Percentiles rank a stretch among this genome's conserved stretches.
Evolutionary conservation across 371 early-diverging fungal species (phyloP).

Genomic region (Lichtheimia corymbifera): DNA sequence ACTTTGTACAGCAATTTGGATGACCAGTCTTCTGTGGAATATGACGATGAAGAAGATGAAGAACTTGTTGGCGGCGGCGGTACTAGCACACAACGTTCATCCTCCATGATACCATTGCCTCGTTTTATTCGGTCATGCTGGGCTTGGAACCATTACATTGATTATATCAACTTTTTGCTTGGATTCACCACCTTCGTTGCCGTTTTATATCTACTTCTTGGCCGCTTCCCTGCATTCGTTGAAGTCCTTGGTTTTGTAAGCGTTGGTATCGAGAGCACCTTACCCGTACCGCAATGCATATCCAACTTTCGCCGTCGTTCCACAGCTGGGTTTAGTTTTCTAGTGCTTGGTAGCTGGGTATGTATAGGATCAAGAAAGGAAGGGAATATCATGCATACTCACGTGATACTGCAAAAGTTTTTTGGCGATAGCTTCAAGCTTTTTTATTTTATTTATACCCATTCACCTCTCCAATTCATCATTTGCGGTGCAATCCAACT

Average conservation of each 20-base stretch:
- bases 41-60: slow-evolving; percentile 16
- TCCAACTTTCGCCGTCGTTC: slow-evolving; percentile 53
- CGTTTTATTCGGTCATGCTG: slow-evolving; percentile 23
- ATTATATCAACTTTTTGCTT: slow-evolving; percentile 53
- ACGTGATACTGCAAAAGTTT: slow-evolving; percentile 30
- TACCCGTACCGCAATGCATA: slow-evolving; percentile 64
- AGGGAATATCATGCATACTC: not conserved
- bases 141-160: slow-evolving; percentile 39
- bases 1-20: slow-evolving; percentile 21
- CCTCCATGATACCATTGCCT: slow-evolving; percentile 13
- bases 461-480: slow-evolving; percentile 65
- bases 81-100: slow-evolving; percentile 8
- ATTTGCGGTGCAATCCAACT: slow-evolving; percentile 65
- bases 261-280: slow-evolving; percentile 61
- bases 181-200: slow-evolving; percentile 35
- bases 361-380: slow-evolving; percentile 16
- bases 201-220: slow-evolving; percentile 38
- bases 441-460: slow-evolving; percentile 56
- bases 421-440: slow-evolving; percentile 69
- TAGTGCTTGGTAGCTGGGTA: slow-evolving; percentile 52
- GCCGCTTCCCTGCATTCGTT: slow-evolving; percentile 29
- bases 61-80: slow-evolving; percentile 4
- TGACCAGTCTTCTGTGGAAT: slow-evolving; percentile 16
- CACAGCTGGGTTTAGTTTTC: slow-evolving; percentile 57
- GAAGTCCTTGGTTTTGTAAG: slow-evolving; percentile 44